Conservation (phyloP, 768 basidiomycete species). For the Boletellus ananas region DNA sequence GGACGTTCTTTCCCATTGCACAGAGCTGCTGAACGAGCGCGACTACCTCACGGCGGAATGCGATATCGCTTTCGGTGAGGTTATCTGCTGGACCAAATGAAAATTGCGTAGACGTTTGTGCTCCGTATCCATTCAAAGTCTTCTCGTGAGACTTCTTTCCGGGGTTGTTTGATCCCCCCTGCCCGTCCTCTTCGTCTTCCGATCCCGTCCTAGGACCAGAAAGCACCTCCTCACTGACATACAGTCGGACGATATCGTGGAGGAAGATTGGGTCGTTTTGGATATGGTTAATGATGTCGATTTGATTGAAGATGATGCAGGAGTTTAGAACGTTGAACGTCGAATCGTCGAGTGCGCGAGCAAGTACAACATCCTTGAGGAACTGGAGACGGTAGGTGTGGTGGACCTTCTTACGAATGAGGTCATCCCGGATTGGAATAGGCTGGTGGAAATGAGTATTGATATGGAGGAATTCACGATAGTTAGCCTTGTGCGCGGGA, state of each 20-base stretch:
- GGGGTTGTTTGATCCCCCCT: conserved; percentile 25
- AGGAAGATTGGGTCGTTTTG: conserved; percentile 76
- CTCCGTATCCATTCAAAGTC: conserved; percentile 28
- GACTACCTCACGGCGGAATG: conserved; percentile 71
- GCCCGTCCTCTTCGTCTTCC: conserved; percentile 28
- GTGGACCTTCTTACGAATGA: conserved; percentile 85
- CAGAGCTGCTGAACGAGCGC: conserved; percentile 89
- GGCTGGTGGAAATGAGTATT: conserved; percentile 88
- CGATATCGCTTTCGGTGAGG: conserved; percentile 51
- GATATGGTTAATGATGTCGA: conserved; percentile 92
- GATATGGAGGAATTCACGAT: conserved; percentile 86
- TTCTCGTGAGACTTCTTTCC: conserved; percentile 41
- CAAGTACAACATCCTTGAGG: conserved; percentile 97
- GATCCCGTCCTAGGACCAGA: conserved; percentile 34
- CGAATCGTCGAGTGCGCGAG: conserved; percentile 90
- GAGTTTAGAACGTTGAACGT: conserved; percentile 97
- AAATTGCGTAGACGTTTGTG: conserved; percentile 33
- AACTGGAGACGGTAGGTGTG: conserved; percentile 97
- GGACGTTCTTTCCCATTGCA: conserved; percentile 95
- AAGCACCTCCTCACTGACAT: conserved; percentile 69
- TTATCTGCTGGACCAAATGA: conserved; percentile 57
- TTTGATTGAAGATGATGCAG: conserved; percentile 98
- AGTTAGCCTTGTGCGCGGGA: conserved; percentile 93
- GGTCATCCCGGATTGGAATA: conserved; percentile 71
- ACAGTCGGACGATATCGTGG: conserved; percentile 69